Percentiles rank a stretch among this genome's conserved stretches.
Conservation (phyloP, 208 protist genomes). For the Wallacemonas sp. region DNA sequence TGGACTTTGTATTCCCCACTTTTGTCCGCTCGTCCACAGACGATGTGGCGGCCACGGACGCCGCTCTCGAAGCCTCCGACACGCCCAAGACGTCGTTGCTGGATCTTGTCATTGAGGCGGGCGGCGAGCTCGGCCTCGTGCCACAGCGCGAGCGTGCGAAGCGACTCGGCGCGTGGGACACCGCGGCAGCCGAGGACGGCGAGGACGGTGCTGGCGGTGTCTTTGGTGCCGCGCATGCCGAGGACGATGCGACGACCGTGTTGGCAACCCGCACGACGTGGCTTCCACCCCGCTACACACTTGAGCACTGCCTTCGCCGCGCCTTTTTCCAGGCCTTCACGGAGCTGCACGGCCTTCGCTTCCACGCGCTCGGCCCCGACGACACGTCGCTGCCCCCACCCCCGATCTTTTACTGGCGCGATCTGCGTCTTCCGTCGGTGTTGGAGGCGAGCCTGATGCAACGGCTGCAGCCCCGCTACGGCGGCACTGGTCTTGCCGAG, state of each 20-base stretch:
- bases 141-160: slow-evolving; percentile 44
- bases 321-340: slow-evolving; percentile 43
- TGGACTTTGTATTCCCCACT: slow-evolving; percentile 45
- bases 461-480: background rate
- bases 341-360: slow-evolving; percentile 45
- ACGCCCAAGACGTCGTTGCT: slow-evolving; percentile 64
- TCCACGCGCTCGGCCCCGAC: slow-evolving; percentile 24
- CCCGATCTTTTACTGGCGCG: slow-evolving; percentile 22
- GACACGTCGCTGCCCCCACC: slow-evolving; percentile 37
- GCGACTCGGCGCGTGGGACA: slow-evolving; percentile 17
- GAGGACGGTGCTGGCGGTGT: background rate
- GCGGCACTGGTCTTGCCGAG: slow-evolving; percentile 18
- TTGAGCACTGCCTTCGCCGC: slow-evolving; percentile 42
- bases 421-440: slow-evolving; percentile 9
- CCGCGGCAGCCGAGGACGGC: background rate
- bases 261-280: slow-evolving; percentile 53
- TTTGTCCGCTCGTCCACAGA: slow-evolving; percentile 58
- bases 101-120: slow-evolving; percentile 75
- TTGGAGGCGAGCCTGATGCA: background rate
- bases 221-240: slow-evolving; percentile 9
- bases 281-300: slow-evolving; percentile 41
- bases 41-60: slow-evolving; percentile 17
- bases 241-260: slow-evolving; percentile 2
- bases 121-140: slow-evolving; percentile 42
- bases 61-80: background rate